Base-by-base conservation (phyloP, 2,329 filamentous ascomycete species). In the Aspergillus japonicus region DNA sequence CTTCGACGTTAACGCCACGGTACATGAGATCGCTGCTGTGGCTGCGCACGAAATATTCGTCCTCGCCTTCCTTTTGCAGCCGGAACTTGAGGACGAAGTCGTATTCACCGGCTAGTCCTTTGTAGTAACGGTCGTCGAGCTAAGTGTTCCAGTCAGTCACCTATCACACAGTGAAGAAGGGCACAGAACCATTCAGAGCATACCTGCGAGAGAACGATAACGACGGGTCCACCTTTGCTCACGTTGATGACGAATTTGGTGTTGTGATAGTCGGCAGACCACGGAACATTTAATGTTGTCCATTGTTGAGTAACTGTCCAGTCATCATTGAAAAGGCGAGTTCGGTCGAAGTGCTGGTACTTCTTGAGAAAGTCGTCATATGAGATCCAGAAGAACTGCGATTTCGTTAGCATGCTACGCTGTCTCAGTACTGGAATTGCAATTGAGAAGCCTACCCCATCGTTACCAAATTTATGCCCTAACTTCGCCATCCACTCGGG, bases 1-100 rank as follows among this genome's bases (percentile, higher is more conserved):
- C 81, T 72, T 95, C 91, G 1, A 90, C 87, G 54, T 89, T 92
- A 44, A 92, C 88, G 1, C 89, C 90, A 6, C 91, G 87, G 23
- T 81, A 86, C 84, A 92, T 90, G 73, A 80, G 80, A 61, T 84
- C 83, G 35, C 80, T 82, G 8, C 76, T 80, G 51, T 83, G 82
- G 64, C 81, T 85, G 60, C 83, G 82, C 11, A 85, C 82, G 49
- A 85, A 82, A 63, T 85, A 86, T 44, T 84, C 81, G n/a, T 83
- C 79, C 55, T 86, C 83, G n/a, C 81, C 83, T 69, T 85, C 80
- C 61, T 83, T 84, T 66, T 86, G 82, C 0, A 87, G 72, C 2
- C 84, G 80, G 68, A 87, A 87, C 60, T 86, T 83, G 11, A 87
- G 73, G 5, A 81, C 73, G 68, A 85, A 87, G 42, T 78, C 74